phyloP scores from a whole-genome alignment of 1,139 yeast genomes.

The Candida sanyaensis region DNA sequence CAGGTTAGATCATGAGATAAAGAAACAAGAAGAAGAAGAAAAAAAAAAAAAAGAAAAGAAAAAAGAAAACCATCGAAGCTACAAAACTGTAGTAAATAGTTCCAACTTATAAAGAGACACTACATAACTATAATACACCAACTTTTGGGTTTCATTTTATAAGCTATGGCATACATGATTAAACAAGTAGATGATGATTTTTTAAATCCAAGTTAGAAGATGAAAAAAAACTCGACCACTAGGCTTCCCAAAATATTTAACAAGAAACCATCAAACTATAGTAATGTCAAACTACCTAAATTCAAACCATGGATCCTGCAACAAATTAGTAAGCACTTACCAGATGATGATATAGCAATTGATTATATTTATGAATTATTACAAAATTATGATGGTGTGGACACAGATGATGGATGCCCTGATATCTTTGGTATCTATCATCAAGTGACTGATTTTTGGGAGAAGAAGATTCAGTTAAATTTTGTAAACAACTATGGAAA shows the following conservation, averaged over 20 bases:
- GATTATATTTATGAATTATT: constrained; percentile 42
- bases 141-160: no score
- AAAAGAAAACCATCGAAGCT: neutral
- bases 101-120: no score
- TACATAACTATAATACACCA: no score
- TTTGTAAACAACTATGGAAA: constrained; percentile 42
- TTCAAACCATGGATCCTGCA: constrained; percentile 38
- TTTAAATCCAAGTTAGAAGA: neutral
- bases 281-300: constrained; percentile 34
- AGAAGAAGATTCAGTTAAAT: constrained; percentile 31
- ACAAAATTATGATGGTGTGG: constrained; percentile 18
- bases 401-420: constrained; percentile 20
- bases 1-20: neutral
- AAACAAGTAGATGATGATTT: constrained; percentile 5
- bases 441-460: constrained; percentile 43
- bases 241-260: constrained; percentile 18
- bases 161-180: constrained; percentile 4
- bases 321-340: constrained; percentile 31
- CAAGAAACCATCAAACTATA: constrained; percentile 9
- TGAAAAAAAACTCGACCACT: neutral
- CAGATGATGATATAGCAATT: constrained; percentile 49
- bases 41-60: neutral
- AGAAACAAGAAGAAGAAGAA: neutral
- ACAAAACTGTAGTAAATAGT: no score
- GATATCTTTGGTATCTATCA: constrained; percentile 34